Evolutionary conservation across 2,329 filamentous ascomycete species (phyloP).

Genomic region (Aspergillus carbonarius): DNA sequence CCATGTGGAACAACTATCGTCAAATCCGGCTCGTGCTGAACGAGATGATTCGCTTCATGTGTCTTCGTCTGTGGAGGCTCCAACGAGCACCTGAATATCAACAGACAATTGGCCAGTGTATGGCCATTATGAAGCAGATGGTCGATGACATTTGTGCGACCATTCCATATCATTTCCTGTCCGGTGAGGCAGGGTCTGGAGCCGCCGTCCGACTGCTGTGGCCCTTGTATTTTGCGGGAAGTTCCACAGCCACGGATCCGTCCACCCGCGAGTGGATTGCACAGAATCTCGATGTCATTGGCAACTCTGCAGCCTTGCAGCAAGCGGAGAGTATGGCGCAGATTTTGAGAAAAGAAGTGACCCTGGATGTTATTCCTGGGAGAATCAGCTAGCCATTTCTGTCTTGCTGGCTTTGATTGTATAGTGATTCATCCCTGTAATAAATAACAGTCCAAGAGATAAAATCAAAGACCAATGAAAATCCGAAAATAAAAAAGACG

Average conservation of each 20-base stretch:
- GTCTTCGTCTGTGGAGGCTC: conserved; percentile 13
- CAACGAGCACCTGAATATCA: not conserved
- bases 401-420: too few relatives aligned
- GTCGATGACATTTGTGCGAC: conserved; percentile 20
- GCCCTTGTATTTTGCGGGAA: conserved; percentile 21
- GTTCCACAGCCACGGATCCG: not conserved
- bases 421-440: too few relatives aligned
- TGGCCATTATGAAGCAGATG: conserved; percentile 2
- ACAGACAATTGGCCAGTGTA: not conserved
- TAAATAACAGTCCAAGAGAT: too few relatives aligned
- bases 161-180: conserved; percentile 17
- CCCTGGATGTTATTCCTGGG: not conserved
- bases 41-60: conserved; percentile 3
- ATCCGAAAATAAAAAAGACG: too few relatives aligned
- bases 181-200: conserved; percentile 7
- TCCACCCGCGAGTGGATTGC: not conserved
- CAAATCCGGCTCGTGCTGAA: conserved; percentile 1
- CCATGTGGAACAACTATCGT: conserved; percentile 4
- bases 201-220: conserved; percentile 14
- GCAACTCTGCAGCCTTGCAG: not conserved
- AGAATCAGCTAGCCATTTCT: not conserved
- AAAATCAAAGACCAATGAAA: too few relatives aligned
- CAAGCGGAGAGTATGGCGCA: not conserved
- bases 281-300: conserved; percentile 1
- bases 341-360: not conserved